A percentile compares a stretch with the other conserved stretches of the same genome.
Conservation (phyloP, 179 eudicot genomes). For the Actinidia arguta region DNA sequence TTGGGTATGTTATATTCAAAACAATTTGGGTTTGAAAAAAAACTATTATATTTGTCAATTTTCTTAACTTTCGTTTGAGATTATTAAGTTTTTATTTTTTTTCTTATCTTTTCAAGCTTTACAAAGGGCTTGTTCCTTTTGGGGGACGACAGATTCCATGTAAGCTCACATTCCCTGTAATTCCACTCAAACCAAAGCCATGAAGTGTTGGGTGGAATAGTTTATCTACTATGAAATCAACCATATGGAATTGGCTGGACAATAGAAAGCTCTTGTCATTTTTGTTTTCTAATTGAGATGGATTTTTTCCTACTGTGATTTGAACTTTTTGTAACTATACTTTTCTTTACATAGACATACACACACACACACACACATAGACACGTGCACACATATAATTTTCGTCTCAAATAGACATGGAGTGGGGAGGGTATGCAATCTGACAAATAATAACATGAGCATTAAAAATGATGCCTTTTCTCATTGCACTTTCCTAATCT, state of each 20-base stretch:
- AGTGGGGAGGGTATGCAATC: background rate
- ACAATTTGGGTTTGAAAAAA: too few species aligned
- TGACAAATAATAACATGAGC: background rate
- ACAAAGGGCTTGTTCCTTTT: constrained; percentile 83
- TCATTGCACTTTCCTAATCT: background rate
- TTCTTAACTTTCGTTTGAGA: too few species aligned
- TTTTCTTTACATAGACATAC: too few species aligned
- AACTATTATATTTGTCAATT: too few species aligned
- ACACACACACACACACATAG: too few species aligned
- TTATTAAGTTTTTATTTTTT: background rate
- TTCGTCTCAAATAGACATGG: background rate
- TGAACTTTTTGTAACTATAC: background rate
- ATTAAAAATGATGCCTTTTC: background rate
- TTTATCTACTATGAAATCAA: background rate
- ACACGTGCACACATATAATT: background rate
- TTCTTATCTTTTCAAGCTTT: constrained; percentile 55
- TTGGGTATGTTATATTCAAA: too few species aligned
- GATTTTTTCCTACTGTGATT: background rate
- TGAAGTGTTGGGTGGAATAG: background rate
- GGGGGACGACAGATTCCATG: constrained; percentile 98
- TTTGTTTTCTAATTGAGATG: background rate
- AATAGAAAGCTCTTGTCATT: background rate
- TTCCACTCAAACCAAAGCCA: background rate
- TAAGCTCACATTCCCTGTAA: constrained; percentile 32
- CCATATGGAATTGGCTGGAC: background rate